Evolutionary conservation across 2,329 filamentous ascomycete species (phyloP), one percentile per base, ranked within the genome.

Genomic region (Xylariomycetidae sp.): DNA sequence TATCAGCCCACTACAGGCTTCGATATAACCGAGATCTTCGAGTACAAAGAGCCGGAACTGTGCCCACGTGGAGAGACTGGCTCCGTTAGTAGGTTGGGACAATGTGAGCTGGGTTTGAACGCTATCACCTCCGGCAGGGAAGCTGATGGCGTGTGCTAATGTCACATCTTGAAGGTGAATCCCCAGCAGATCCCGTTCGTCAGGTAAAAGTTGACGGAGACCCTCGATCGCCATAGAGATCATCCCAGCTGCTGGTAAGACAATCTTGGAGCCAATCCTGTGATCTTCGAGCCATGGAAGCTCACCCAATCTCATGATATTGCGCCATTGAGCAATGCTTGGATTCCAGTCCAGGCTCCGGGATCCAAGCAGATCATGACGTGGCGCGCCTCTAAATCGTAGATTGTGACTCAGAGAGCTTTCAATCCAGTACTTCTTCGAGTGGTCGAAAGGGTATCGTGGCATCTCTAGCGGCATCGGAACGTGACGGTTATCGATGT

Each of bases 291-390:
- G 25, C 41, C 41, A 44, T 2, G 38, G 25, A 1, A 41, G 10
- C n/a, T 37, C 33, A 14, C 13, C 15, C 2, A 44, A 22, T 2
- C 23, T 35, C 12, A 44, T 18, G 6, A 35, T 35, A 14, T 42
- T 42, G 7, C 40, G 40, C 37, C 37, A 39, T 46, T 49, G 16
- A 34, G 34, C 34, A 8, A 31, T 17, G 7, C 19, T n/a, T 8
- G 34, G 33, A 14, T 30, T 37, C 48, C 46, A 49, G 30, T 36
- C 34, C 8, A 31, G 20, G n/a, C 16, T 31, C 5, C 28, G 34
- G 14, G 19, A 31, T 4, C 34, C 34, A 5, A 36, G 17, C 4
- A 36, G 28, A 13, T 36, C 34, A 20, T 36, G 45, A 43, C 26
- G 25, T 22, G 16, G 36, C 15, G 15, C n/a, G 30, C n/a, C 19